A percentile compares a stretch with the other conserved stretches of the same genome.
phyloP scores from a whole-genome alignment of 225 moss, liverwort and hornwort species.

The Lunularia cruciata region DNA sequence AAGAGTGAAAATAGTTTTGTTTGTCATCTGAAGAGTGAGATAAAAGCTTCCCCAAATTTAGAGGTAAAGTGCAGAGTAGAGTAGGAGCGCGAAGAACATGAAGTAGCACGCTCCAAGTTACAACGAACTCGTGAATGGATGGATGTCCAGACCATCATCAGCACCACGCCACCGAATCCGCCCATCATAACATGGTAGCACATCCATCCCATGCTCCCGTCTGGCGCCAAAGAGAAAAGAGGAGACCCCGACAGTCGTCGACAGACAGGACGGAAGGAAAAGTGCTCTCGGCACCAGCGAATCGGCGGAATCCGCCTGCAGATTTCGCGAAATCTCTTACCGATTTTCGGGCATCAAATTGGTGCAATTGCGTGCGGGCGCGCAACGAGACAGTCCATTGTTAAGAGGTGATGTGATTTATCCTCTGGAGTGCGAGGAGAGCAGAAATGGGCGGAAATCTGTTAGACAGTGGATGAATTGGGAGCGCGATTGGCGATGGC shows the following conservation, averaged over 20 bases:
- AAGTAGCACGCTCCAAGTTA: no score
- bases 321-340: slow-evolving; percentile 7
- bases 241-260: slow-evolving; percentile 16
- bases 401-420: neutral
- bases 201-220: no score
- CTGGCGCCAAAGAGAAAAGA: slow-evolving; percentile 4
- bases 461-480: neutral
- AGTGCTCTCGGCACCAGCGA: neutral
- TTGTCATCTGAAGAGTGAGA: no score
- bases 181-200: no score
- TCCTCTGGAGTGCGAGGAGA: neutral
- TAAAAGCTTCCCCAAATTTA: no score
- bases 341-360: neutral
- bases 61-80: no score
- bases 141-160: no score
- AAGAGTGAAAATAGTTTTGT: no score
- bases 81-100: no score
- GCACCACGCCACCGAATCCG: no score
- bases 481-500: neutral
- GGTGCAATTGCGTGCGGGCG: neutral
- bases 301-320: neutral
- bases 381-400: neutral
- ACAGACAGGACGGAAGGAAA: neutral
- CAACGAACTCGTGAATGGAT: no score
- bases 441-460: slow-evolving; percentile 22